Evolutionary conservation across 805 yeast genomes (phyloP).

Genomic region (Cyberlindnera amylophila): DNA sequence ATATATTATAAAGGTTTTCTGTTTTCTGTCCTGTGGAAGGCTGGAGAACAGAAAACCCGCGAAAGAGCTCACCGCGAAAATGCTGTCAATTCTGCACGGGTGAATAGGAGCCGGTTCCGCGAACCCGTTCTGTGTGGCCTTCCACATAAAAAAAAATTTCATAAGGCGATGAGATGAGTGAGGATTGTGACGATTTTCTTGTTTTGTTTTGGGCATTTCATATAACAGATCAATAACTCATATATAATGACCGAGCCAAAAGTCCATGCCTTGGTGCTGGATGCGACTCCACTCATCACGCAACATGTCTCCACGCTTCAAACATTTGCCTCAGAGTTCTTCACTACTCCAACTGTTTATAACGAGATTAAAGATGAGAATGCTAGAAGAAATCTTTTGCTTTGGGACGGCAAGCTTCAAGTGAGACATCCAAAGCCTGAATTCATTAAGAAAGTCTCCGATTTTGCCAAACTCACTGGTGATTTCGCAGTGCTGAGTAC

Average conservation of each 20-base stretch:
- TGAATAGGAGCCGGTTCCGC: not conserved
- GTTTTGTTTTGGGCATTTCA: too few species aligned
- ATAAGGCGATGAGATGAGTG: slow-evolving; percentile 2
- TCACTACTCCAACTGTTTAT: slow-evolving; percentile 89
- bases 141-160: slow-evolving; percentile 1
- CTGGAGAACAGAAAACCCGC: too few species aligned
- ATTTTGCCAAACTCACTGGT: slow-evolving; percentile 85
- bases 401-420: slow-evolving; percentile 73
- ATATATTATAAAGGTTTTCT: too few species aligned
- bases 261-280: slow-evolving; percentile 57
- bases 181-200: not conserved
- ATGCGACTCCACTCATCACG: slow-evolving; percentile 93
- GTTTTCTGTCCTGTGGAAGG: too few species aligned
- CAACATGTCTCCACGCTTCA: slow-evolving; percentile 74
- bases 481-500: slow-evolving; percentile 83
- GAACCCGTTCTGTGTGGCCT: not conserved
- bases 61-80: too few species aligned
- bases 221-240: not conserved
- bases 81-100: not conserved
- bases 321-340: slow-evolving; percentile 65
- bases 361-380: slow-evolving; percentile 83
- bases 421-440: slow-evolving; percentile 74
- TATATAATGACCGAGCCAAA: slow-evolving; percentile 16
- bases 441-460: slow-evolving; percentile 60
- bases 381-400: slow-evolving; percentile 69